Evolutionary conservation across 2,329 filamentous ascomycete species (phyloP).

Genomic region (Epichloe uncinata): DNA sequence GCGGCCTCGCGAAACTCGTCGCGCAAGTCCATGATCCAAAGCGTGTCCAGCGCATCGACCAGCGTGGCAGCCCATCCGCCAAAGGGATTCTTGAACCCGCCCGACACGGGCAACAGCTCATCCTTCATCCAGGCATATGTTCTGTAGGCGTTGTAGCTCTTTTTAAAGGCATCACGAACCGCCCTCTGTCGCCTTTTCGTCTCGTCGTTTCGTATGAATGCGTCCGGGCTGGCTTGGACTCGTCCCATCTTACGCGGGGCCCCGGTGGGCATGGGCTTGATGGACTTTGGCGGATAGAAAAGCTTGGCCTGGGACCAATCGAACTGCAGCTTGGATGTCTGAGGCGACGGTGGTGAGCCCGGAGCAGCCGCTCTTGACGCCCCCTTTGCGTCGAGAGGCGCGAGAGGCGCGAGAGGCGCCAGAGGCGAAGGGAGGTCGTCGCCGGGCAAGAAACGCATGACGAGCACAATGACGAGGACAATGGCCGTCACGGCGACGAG

Average conservation of each 20-base stretch:
- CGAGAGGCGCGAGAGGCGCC: slow-evolving; percentile 1
- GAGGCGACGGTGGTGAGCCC: background rate
- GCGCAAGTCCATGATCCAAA: slow-evolving; percentile 48
- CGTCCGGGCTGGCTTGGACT: slow-evolving; percentile 16
- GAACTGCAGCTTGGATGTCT: slow-evolving; percentile 12
- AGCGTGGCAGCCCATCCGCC: slow-evolving; percentile 46
- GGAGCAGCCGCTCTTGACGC: background rate
- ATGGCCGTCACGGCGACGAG: slow-evolving; percentile 11
- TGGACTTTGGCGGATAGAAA: slow-evolving; percentile 17
- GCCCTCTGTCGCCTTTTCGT: slow-evolving; percentile 21
- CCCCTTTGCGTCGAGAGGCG: background rate
- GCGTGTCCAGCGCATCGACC: slow-evolving; percentile 46
- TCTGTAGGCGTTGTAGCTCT: slow-evolving; percentile 38
- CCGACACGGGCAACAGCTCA: slow-evolving; percentile 36
- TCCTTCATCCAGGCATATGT: slow-evolving; percentile 38
- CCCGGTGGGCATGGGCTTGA: slow-evolving; percentile 19
- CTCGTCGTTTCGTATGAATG: slow-evolving; percentile 10
- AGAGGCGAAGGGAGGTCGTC: slow-evolving; percentile 2
- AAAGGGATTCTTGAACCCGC: slow-evolving; percentile 31
- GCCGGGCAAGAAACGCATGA: slow-evolving; percentile 11
- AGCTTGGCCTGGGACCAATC: slow-evolving; percentile 18
- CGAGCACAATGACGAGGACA: slow-evolving; percentile 10
- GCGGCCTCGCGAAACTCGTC: slow-evolving; percentile 43
- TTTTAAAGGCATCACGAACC: slow-evolving; percentile 29
- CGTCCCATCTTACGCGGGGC: slow-evolving; percentile 13